Evolutionary conservation across 257 asterid species (phyloP).

Genomic region (Scutellaria galericulata): DNA sequence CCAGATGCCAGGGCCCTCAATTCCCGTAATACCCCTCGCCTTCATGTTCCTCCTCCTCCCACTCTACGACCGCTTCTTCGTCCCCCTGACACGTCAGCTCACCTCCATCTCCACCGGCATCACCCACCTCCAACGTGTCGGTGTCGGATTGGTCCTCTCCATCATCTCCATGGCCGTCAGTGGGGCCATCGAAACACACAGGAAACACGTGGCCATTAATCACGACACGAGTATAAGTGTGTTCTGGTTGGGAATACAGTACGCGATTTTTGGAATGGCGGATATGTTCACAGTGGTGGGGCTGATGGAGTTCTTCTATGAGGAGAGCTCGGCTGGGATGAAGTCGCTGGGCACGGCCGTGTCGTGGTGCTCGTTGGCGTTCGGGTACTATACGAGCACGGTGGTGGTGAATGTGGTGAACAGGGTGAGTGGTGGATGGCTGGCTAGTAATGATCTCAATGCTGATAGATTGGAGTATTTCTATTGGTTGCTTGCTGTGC

Average conservation of each 20-base stretch:
- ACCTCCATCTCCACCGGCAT: slow-evolving; percentile 80
- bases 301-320: slow-evolving; percentile 69
- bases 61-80: slow-evolving; percentile 55
- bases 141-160: slow-evolving; percentile 66
- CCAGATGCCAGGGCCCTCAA: slow-evolving; percentile 69
- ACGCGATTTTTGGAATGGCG: slow-evolving; percentile 67
- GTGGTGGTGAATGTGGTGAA: slow-evolving; percentile 69
- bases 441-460: slow-evolving; percentile 62
- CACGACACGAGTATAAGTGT: slow-evolving; percentile 51
- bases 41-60: slow-evolving; percentile 66
- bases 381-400: slow-evolving; percentile 73
- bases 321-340: slow-evolving; percentile 70
- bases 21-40: slow-evolving; percentile 64
- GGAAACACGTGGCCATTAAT: slow-evolving; percentile 31
- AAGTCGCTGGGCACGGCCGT: slow-evolving; percentile 70
- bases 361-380: slow-evolving; percentile 71
- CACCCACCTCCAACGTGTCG: slow-evolving; percentile 72
- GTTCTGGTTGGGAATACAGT: slow-evolving; percentile 73
- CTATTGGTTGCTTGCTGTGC: slow-evolving; percentile 57
- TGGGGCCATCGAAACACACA: slow-evolving; percentile 57
- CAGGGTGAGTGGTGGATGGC: slow-evolving; percentile 73
- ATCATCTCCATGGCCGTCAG: slow-evolving; percentile 69
- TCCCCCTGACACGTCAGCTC: slow-evolving; percentile 57
- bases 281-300: slow-evolving; percentile 77
- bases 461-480: slow-evolving; percentile 68